Evolutionary conservation across 345 rosid genomes (phyloP), one percentile per base, ranked within the genome.

Genomic region (Cardamine chenopodiifolia): DNA sequence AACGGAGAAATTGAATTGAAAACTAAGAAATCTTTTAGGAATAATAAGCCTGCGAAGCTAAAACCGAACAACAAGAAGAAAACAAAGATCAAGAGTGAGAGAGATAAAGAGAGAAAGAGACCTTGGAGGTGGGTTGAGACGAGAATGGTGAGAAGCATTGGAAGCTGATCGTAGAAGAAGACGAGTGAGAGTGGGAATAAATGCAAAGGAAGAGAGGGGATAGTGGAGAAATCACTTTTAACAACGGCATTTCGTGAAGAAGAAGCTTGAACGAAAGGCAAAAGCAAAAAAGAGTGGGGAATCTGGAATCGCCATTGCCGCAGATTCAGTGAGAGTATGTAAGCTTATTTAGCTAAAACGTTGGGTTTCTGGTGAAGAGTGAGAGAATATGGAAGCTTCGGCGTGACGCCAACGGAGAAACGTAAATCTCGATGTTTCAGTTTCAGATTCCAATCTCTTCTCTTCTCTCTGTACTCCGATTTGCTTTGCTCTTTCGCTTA

Each of bases 351-450:
- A 9, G 62, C 59, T 60, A 31, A 72, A 65, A 32, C 71, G 40
- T 34, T 73, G 66, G 71, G 65, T 32, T 42, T 73, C 50, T 56
- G 66, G 72, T 45, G 77, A 72, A 72, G 13, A 45, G 31, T 1
- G 53, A 42, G 14, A 44, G 23, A 35, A 42, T 25, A 53, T 74
- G 70, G 66, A 70, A 62, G 71, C 76, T 77, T 71, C 80, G 72
- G 62, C 80, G 80, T 77, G 61, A 70, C 71, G 75, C 65, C 22
- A 70, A 70, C 80, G 80, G 76, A 71, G 80, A 77, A 71, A 77
- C 80, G 80, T 71, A 77, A 77, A 77, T 77, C 80, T 77, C 80
- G 76, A 77, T 63, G 76, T 56, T 70, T 71, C 76, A 65, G 80
- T 77, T 71, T 65, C 76, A 76, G 75, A 70, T 63, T 65, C 72